Evolutionary conservation across 2,329 filamentous ascomycete genomes (phyloP).

Genomic region (Drechmeria coniospora): DNA sequence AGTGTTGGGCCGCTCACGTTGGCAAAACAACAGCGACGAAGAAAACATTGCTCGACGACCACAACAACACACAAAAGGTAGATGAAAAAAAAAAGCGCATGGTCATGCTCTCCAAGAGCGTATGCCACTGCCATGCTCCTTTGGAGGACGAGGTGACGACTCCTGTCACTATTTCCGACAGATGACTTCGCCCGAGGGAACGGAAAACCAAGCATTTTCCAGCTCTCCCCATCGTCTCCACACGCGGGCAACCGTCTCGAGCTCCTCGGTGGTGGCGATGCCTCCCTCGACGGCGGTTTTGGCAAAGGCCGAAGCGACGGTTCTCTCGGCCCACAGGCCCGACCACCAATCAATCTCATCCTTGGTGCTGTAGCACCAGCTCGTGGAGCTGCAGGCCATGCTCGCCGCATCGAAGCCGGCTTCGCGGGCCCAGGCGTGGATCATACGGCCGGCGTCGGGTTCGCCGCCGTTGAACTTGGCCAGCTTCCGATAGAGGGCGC

Average conservation of each 20-base stretch:
- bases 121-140: no score
- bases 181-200: conserved; percentile 6
- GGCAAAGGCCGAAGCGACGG: conserved; percentile 7
- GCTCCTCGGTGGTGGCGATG: conserved; percentile 9
- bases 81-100: no score
- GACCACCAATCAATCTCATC: conserved; percentile 10
- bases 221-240: conserved; percentile 5
- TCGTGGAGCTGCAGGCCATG: conserved; percentile 7
- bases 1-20: no score
- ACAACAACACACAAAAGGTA: no score
- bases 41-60: no score
- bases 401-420: conserved; percentile 6
- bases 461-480: conserved; percentile 7
- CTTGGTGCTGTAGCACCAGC: conserved; percentile 9
- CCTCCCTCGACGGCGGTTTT: conserved; percentile 5
- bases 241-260: conserved; percentile 1
- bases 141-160: no score
- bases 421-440: conserved; percentile 9
- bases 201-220: conserved; percentile 6
- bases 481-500: conserved; percentile 6
- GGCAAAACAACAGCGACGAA: no score
- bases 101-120: no score
- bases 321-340: conserved; percentile 8
- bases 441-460: conserved; percentile 8
- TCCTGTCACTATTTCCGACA: no score